Base-by-base conservation (phyloP, 2,329 filamentous ascomycete genomes). In the Ophiostoma sp. region DNA sequence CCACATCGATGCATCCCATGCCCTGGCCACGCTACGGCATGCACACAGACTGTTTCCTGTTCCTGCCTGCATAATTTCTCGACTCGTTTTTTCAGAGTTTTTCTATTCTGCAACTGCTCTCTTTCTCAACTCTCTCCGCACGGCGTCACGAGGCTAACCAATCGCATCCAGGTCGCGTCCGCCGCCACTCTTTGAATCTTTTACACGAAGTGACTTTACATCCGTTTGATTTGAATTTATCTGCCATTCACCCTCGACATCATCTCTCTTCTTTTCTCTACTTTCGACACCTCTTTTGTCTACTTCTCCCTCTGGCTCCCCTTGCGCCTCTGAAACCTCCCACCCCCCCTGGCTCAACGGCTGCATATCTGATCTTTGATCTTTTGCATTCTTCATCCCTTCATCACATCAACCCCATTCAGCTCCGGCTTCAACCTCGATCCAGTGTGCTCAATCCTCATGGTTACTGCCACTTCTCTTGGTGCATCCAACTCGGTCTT, bases 131-230 rank as follows among this genome's bases (percentile, higher is more conserved):
- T 39, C 69, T 62, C 66, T 68, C 68, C 68, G 52, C 39, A 69
- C 69, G 70, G 67, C 70, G 72, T 74, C 69, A 74, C 74, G 70
- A 74, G 73, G 72, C 75, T 74, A 74, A 74, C 74, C 72, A 72
- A 72, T 72, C 71, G 73, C 68, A 70, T 72, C 68, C 71, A 74
- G 73, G 71, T 73, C 73, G 69, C 73, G 67, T 67, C 69, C 52
- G 68, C 68, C 71, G 70, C 73, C 74, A 73, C 71, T n/a, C 48
- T 36, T 36, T 68, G 44, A n/a, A 35, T 64, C 65, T 35, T 54
- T 54, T 64, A 41, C 39, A 41, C 17, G 27, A 62, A 11, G 27
- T 7, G 15, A 33, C 27, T 62, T 11, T 62, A 11, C 54, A 31
- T 35, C 17, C 17, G 8, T 65, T 2, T 23, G 35, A 35, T 65